Evolutionary conservation across 2,329 filamentous ascomycete species (phyloP).

Genomic region (Monilinia aucupariae): DNA sequence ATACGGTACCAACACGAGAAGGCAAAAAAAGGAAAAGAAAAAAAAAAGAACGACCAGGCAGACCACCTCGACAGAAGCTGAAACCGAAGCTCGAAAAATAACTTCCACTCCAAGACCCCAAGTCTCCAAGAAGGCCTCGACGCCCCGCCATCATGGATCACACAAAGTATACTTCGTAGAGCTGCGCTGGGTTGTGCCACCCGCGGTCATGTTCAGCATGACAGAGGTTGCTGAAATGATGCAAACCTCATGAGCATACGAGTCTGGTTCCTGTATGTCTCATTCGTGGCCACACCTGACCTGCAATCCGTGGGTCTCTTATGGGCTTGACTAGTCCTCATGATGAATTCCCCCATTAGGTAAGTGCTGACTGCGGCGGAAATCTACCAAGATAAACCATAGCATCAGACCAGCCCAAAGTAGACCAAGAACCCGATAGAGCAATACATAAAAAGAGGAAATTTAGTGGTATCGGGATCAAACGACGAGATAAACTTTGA

Average conservation of each 20-base stretch:
- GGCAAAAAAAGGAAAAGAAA: neutral
- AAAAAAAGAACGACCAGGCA: neutral
- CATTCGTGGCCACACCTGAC: slow-evolving; percentile 2
- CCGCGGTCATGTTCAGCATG: slow-evolving; percentile 1
- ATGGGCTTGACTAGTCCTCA: neutral
- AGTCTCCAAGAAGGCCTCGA: neutral
- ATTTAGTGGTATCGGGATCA: neutral
- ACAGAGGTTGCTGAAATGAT: neutral
- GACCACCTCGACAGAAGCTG: neutral
- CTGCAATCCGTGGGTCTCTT: neutral
- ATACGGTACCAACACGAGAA: too few species aligned
- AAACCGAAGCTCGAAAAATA: slow-evolving; percentile 7
- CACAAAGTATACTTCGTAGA: neutral
- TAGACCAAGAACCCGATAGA: neutral
- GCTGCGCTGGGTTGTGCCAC: neutral
- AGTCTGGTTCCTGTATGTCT: slow-evolving; percentile 14
- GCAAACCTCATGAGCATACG: slow-evolving; percentile 5
- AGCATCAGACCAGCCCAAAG: neutral
- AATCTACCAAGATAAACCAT: neutral
- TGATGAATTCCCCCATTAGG: neutral
- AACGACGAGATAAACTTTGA: neutral
- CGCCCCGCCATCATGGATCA: slow-evolving; percentile 4
- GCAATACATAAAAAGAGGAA: neutral
- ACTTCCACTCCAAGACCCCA: neutral
- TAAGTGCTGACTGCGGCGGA: slow-evolving; percentile 7